These are phyloP conservation scores for Floccularia luteovirens DNA, from an alignment of 768 basidiomycete species.

Conservation along the genomic window DNA sequence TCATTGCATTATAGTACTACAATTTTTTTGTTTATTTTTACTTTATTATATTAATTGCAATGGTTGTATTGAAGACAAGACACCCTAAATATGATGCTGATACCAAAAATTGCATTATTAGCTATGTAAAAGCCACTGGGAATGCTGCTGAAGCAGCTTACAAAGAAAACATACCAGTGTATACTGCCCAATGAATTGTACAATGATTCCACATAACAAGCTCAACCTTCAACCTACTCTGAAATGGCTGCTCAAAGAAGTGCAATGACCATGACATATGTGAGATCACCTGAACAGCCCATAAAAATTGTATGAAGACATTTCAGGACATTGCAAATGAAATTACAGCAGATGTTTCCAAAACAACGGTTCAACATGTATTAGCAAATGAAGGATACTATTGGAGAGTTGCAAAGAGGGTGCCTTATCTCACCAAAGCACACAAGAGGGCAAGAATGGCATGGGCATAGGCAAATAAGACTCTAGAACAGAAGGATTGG, in stretches of 20 bases:
- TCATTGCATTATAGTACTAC: no score
- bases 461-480: constrained; percentile 8
- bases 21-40: no score
- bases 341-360: constrained; percentile 4
- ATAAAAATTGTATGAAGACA: constrained; percentile 8
- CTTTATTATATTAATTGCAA: no score
- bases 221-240: not conserved
- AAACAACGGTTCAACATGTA: constrained; percentile 6
- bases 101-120: constrained; percentile 10
- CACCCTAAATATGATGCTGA: constrained; percentile 6
- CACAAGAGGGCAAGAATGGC: constrained; percentile 7
- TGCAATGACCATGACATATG: constrained; percentile 5
- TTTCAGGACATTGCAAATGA: constrained; percentile 11
- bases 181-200: not conserved
- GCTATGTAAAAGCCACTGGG: constrained; percentile 3
- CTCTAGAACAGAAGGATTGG: constrained; percentile 7
- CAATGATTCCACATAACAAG: not conserved
- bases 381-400: constrained; percentile 10
- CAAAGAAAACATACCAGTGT: not conserved
- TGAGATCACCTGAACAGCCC: constrained; percentile 4
- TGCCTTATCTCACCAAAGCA: constrained; percentile 10
- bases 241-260: constrained; percentile 3
- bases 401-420: constrained; percentile 9
- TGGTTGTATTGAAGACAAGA: not conserved
- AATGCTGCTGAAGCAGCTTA: not conserved